phyloP scores from a whole-genome alignment of 2,329 filamentous ascomycete genomes.

The Onygenales sp. region DNA sequence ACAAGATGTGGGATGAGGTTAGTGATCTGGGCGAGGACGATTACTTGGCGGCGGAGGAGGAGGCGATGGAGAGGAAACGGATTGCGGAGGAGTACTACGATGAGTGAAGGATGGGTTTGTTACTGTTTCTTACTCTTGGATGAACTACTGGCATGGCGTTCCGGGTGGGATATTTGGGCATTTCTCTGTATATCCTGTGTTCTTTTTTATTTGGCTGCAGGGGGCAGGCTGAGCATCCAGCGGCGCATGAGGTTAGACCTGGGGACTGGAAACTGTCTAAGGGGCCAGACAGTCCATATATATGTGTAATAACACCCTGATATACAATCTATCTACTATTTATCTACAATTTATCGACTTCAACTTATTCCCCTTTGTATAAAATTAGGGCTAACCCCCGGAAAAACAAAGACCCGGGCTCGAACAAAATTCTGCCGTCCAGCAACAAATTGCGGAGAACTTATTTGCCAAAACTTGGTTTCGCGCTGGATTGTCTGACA shows the following conservation, averaged over 20 bases:
- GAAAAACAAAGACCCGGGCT: background rate
- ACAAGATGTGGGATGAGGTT: slow-evolving; percentile 75
- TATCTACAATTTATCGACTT: no score
- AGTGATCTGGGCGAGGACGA: slow-evolving; percentile 87
- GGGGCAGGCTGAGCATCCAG: no score
- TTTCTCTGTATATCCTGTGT: background rate
- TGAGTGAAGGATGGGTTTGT: background rate
- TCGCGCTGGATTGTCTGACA: background rate
- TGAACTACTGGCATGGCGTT: background rate
- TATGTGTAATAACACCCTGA: no score
- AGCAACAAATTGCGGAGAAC: background rate
- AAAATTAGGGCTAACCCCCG: slow-evolving; percentile 4
- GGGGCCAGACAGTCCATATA: no score
- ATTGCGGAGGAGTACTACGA: slow-evolving; percentile 27
- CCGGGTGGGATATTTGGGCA: background rate
- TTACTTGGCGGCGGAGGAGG: slow-evolving; percentile 65
- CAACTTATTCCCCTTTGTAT: background rate
- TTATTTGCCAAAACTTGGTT: background rate
- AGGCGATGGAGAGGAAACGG: slow-evolving; percentile 47
- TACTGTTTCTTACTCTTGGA: background rate
- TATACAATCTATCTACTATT: no score
- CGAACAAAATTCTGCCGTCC: background rate
- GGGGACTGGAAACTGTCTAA: no score
- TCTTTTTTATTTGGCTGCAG: background rate
- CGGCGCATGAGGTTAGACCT: no score